Evolutionary conservation across 2,329 filamentous ascomycete species (phyloP).

Genomic region (Aspergillus sergii): DNA sequence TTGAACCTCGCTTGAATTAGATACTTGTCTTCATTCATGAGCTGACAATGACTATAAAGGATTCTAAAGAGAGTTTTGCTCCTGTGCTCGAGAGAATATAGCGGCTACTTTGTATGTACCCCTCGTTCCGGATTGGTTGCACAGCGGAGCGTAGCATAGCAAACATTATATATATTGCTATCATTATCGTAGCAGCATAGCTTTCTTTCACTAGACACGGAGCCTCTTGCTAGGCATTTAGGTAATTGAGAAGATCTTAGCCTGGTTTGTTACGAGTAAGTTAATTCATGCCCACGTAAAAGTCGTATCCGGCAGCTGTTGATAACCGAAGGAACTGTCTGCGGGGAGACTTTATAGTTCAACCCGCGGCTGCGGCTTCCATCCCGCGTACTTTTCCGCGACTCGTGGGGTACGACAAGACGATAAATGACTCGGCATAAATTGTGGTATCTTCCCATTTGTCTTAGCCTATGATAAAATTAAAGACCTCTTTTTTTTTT

Average conservation of each 20-base stretch:
- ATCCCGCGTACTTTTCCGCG: constrained; percentile 22
- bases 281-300: background rate
- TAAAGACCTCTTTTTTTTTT: background rate
- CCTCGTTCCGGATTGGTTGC: background rate
- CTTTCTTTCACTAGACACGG: background rate
- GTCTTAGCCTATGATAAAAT: background rate
- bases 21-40: background rate
- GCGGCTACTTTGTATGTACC: background rate
- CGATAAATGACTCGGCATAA: constrained; percentile 15
- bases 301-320: no score
- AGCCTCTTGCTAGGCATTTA: background rate
- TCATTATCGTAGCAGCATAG: background rate
- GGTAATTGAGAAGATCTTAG: background rate
- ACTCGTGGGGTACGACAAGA: constrained; percentile 23
- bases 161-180: background rate
- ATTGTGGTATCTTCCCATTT: constrained; percentile 11
- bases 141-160: no score
- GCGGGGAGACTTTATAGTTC: background rate
- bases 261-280: background rate
- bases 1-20: background rate
- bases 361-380: constrained; percentile 3
- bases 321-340: background rate
- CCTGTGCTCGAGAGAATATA: background rate
- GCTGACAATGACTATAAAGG: background rate
- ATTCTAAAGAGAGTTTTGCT: background rate